A percentile compares a stretch with the other conserved stretches of the same genome.
phyloP scores from a whole-genome alignment of 805 yeast genomes.

The Kluyveromyces siamensis region DNA sequence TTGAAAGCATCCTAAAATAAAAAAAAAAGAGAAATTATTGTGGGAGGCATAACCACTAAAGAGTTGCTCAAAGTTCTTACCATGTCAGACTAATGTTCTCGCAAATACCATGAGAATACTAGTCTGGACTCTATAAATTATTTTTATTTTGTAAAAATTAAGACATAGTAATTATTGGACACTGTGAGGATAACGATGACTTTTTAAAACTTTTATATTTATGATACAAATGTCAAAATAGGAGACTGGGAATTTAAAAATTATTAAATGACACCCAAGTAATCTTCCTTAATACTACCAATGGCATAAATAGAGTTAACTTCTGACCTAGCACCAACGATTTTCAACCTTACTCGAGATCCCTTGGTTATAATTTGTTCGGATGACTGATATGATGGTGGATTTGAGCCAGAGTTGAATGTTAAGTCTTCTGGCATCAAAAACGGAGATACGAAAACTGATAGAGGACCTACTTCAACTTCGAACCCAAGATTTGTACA shows the following conservation, averaged over 20 bases:
- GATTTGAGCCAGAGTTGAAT: slow-evolving; percentile 90
- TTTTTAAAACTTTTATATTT: neutral
- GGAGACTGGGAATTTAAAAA: neutral
- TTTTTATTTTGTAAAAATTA: neutral
- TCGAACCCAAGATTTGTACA: slow-evolving; percentile 94
- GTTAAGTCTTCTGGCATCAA: slow-evolving; percentile 90
- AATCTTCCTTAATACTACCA: slow-evolving; percentile 97
- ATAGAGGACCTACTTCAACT: slow-evolving; percentile 95
- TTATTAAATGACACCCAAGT: slow-evolving; percentile 62
- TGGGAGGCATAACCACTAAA: no score
- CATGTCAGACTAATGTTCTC: no score
- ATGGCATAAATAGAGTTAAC: slow-evolving; percentile 96
- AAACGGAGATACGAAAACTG: slow-evolving; percentile 91
- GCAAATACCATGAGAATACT: no score
- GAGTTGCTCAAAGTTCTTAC: no score
- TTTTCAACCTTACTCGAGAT: slow-evolving; percentile 84
- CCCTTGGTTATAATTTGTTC: slow-evolving; percentile 95
- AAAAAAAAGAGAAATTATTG: no score
- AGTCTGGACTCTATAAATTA: no score
- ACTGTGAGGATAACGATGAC: neutral
- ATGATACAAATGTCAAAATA: neutral
- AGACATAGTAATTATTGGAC: neutral
- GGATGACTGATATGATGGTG: slow-evolving; percentile 94
- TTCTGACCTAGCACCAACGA: slow-evolving; percentile 95
- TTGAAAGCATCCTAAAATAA: neutral